These are phyloP conservation scores for Colletotrichum sp. DNA, from an alignment of 2,329 filamentous ascomycete genomes.

Conservation along the genomic window DNA sequence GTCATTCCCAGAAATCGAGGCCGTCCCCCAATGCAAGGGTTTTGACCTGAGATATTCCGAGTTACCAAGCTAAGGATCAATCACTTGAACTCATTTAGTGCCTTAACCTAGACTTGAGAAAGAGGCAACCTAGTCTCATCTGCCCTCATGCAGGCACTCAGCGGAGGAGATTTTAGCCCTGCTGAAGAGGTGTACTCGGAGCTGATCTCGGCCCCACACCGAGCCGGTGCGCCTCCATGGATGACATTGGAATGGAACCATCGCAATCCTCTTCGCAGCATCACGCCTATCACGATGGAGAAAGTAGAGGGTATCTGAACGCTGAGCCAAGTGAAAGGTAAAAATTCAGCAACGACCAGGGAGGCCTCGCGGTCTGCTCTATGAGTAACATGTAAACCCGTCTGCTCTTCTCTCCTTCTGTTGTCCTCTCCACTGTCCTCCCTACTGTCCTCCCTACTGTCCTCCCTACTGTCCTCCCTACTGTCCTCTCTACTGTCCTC, in stretches of 20 bases:
- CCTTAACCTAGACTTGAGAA: background rate
- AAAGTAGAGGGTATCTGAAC: background rate
- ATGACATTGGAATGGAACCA: rapidly evolving
- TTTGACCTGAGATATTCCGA: background rate
- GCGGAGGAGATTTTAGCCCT: background rate
- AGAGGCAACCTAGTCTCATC: rapidly evolving
- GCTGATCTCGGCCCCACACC: background rate
- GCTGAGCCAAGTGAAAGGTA: background rate
- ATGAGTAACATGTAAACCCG: too few species aligned
- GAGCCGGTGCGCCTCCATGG: background rate
- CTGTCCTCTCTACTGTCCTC: too few species aligned
- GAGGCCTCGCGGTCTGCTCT: background rate
- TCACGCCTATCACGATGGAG: background rate
- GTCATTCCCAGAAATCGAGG: background rate
- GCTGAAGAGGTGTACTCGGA: background rate
- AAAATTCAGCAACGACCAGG: too few species aligned
- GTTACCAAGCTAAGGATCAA: background rate
- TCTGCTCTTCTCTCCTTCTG: too few species aligned
- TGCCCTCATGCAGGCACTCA: background rate
- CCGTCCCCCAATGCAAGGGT: background rate
- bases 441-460: too few species aligned
- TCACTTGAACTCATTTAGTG: background rate
- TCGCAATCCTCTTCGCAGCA: background rate
- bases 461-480: too few species aligned
- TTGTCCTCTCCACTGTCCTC: too few species aligned